Evolutionary conservation across 176 grass and related monocot species (phyloP), one percentile per base, ranked within the genome.

Genomic region (Triticum urartu): DNA sequence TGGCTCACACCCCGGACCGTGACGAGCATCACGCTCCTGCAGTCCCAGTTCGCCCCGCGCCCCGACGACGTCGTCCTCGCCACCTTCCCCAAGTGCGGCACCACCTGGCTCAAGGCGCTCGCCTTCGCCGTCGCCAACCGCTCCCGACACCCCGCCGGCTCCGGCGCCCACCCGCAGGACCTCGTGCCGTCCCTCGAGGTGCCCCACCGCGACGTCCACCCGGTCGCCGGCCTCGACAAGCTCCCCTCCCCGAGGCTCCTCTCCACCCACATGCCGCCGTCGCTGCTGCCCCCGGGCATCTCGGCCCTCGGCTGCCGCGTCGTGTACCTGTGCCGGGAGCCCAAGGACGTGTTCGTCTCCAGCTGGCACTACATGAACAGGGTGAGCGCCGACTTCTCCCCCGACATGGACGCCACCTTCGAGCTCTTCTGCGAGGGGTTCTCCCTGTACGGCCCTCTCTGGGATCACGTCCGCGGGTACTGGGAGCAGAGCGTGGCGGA

Each of bases 21-120:
- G 4, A 17, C 4, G 36, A 86, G 85, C 69, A 58, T 79, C 1
- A 18, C 20, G 9, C 35, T 86, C 7, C 7, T 87, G 50, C 79
- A 68, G 7, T 70, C 59, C 4, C 14, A 91, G 72, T 87, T 91
- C 62, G 4, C 7, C 47, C 38, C 84, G 11, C 89, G 64, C 26
- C 40, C 74, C 9, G 82, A 71, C 36, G 89, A 91, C 30, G 4
- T 91, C n/a, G 6, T 87, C 68, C 68, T 87, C 40, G 78, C 58
- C 2, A 85, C 72, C 0, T 84, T 15, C 62, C 85, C 85, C 3
- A 91, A 91, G 82, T 79, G 64, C 54, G 75, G 85, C 38, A 84
- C 72, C 10, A 87, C 84, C 13, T 91, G 89, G 80, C 85, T 84
- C 0, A 91, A 91, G 81, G 85, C 85, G 6, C 68, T 91, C 14